Evolutionary conservation across 441 rosid genomes (phyloP).

Genomic region (Breynia disticha): DNA sequence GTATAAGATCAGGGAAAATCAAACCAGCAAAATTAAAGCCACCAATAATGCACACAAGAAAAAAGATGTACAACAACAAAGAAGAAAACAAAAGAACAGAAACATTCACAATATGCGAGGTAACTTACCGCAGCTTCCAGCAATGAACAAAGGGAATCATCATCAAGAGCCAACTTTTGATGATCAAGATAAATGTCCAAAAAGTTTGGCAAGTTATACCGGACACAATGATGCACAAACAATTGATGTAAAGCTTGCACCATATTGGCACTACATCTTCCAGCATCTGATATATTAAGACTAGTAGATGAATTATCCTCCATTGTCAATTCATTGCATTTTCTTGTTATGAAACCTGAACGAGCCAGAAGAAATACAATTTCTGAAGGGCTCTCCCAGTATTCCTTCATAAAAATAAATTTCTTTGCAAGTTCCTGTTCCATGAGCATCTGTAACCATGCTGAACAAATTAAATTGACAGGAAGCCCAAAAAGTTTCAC

Average conservation of each 20-base stretch:
- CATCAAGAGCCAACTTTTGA: constrained; percentile 58
- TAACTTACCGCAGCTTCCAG: constrained; percentile 89
- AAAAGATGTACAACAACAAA: no score
- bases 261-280: constrained; percentile 30
- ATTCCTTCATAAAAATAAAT: constrained; percentile 70
- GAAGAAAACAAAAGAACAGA: not conserved
- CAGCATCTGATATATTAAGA: constrained; percentile 33
- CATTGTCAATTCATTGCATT: constrained; percentile 22
- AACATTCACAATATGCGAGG: constrained; percentile 20
- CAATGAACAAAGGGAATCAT: constrained; percentile 43
- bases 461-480: constrained; percentile 43
- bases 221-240: constrained; percentile 57
- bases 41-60: no score
- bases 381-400: constrained; percentile 79
- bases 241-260: constrained; percentile 65
- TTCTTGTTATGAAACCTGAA: constrained; percentile 62
- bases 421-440: constrained; percentile 89
- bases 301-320: constrained; percentile 48
- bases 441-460: constrained; percentile 67
- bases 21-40: no score
- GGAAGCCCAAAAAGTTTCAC: constrained; percentile 64
- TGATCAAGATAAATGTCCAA: constrained; percentile 89
- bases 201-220: constrained; percentile 73
- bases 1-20: no score
- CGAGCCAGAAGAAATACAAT: constrained; percentile 71